Evolutionary conservation across 2,329 filamentous ascomycete genomes (phyloP).

Genomic region (Pseudogymnoascus destructans): DNA sequence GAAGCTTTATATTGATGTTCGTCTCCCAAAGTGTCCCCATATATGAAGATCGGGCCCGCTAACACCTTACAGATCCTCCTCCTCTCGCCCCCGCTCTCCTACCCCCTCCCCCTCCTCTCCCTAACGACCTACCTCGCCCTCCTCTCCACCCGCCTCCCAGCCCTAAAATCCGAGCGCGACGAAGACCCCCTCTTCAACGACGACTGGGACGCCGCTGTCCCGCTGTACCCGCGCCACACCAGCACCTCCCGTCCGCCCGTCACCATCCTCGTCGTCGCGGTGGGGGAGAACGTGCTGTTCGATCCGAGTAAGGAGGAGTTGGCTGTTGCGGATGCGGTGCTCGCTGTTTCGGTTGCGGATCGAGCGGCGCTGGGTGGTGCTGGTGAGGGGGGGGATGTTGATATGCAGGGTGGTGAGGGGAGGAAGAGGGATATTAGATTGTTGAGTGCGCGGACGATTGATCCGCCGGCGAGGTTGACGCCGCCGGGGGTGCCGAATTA

Average conservation of each 20-base stretch:
- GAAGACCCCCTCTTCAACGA: slow-evolving; percentile 97
- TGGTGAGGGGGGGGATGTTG: slow-evolving; percentile 17
- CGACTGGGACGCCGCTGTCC: slow-evolving; percentile 78
- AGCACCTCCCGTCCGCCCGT: slow-evolving; percentile 54
- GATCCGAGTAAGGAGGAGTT: slow-evolving; percentile 87
- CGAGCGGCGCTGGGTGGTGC: slow-evolving; percentile 14
- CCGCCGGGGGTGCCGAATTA: slow-evolving; percentile 56
- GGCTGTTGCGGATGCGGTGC: slow-evolving; percentile 76
- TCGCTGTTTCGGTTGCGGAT: slow-evolving; percentile 69
- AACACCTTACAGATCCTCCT: slow-evolving; percentile 58
- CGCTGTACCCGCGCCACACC: slow-evolving; percentile 45
- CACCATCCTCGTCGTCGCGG: slow-evolving; percentile 77
- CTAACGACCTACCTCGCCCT: slow-evolving; percentile 89
- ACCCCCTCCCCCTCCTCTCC: slow-evolving; percentile 83
- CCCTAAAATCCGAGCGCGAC: slow-evolving; percentile 75
- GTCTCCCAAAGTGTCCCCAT: slow-evolving; percentile 27
- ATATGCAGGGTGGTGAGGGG: slow-evolving; percentile 31
- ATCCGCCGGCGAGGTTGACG: slow-evolving; percentile 61
- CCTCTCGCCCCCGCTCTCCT: slow-evolving; percentile 84
- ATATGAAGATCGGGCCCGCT: neutral
- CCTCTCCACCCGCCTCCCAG: slow-evolving; percentile 71
- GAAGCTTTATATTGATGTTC: slow-evolving; percentile 87
- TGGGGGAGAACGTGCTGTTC: slow-evolving; percentile 83
- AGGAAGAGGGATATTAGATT: slow-evolving; percentile 38
- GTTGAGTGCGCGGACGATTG: slow-evolving; percentile 58